phyloP scores from a whole-genome alignment of 495 filamentous ascomycete genomes.

The Aspergillus bertholletiae region DNA sequence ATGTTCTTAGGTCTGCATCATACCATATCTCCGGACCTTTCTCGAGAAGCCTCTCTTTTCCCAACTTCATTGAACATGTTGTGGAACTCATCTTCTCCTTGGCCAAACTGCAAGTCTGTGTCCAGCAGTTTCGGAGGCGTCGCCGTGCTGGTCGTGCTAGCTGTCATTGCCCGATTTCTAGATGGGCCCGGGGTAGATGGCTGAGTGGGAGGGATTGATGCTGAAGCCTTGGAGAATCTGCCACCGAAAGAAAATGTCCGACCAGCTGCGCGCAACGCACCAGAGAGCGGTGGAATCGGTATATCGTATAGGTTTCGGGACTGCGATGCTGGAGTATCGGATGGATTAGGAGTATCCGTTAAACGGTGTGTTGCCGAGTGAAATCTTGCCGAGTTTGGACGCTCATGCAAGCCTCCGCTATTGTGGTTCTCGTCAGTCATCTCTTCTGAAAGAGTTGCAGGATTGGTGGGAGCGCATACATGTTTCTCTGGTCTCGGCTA shows the following conservation, averaged over 20 bases:
- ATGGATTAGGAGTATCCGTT: conserved; percentile 54
- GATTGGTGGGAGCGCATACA: conserved; percentile 34
- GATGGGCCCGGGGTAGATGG: conserved; percentile 37
- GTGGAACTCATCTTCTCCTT: conserved; percentile 58
- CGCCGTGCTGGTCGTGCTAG: conserved; percentile 59
- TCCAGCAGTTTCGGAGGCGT: conserved; percentile 68
- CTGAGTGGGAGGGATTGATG: conserved; percentile 36
- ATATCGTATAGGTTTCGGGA: conserved; percentile 51
- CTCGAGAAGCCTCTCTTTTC: conserved; percentile 48
- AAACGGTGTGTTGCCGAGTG: conserved; percentile 75
- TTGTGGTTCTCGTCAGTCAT: conserved; percentile 43
- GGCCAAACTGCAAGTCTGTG: conserved; percentile 47
- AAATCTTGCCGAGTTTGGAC: conserved; percentile 58
- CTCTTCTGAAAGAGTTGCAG: conserved; percentile 8
- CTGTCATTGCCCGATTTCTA: conserved; percentile 49
- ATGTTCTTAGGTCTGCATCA: not conserved
- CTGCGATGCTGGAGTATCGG: conserved; percentile 50
- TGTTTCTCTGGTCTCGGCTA: conserved; percentile 32
- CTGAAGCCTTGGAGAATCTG: conserved; percentile 38
- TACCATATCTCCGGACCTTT: conserved; percentile 19
- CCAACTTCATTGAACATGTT: conserved; percentile 63
- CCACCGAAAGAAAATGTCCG: conserved; percentile 71
- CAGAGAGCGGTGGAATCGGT: conserved; percentile 52
- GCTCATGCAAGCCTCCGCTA: conserved; percentile 63
- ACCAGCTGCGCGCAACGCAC: conserved; percentile 59